Evolutionary conservation across 805 yeast species (phyloP).

Genomic region (Yamadazyma philogaea): DNA sequence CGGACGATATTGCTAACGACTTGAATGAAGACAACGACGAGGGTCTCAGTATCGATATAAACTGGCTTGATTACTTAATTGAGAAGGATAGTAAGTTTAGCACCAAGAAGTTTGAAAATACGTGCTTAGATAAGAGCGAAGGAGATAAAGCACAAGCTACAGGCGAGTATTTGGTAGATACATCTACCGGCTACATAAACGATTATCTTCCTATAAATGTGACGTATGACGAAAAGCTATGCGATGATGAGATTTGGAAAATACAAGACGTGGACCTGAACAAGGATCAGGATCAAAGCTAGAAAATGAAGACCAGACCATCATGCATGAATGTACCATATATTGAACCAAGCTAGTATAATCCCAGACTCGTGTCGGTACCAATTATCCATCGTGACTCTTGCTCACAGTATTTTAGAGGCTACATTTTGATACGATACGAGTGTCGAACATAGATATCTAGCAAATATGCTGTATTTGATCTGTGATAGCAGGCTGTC

Average conservation of each 20-base stretch:
- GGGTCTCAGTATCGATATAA: conserved; percentile 16
- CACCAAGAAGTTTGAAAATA: conserved; percentile 21
- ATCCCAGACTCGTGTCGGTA: too few species aligned
- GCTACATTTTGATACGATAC: too few species aligned
- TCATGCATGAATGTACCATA: not conserved
- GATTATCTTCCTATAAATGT: conserved; percentile 13
- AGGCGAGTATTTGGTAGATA: conserved; percentile 15
- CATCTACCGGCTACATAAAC: conserved; percentile 8
- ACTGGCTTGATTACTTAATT: conserved; percentile 39
- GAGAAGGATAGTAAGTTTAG: conserved; percentile 34
- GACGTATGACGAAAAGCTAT: conserved; percentile 4
- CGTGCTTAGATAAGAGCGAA: conserved; percentile 1
- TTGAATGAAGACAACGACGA: conserved; percentile 20
- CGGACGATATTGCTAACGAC: conserved; percentile 12
- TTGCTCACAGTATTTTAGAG: too few species aligned
- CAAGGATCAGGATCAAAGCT: not conserved
- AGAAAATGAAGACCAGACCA: not conserved
- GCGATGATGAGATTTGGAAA: not conserved
- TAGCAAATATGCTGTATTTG: too few species aligned
- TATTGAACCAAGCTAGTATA: too few species aligned
- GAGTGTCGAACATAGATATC: too few species aligned
- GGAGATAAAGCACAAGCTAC: not conserved
- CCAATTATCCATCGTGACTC: too few species aligned
- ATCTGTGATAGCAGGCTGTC: too few species aligned
- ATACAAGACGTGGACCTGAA: not conserved